Conservation (phyloP, 495 filamentous ascomycete species). For the Daldinia concentrica region DNA sequence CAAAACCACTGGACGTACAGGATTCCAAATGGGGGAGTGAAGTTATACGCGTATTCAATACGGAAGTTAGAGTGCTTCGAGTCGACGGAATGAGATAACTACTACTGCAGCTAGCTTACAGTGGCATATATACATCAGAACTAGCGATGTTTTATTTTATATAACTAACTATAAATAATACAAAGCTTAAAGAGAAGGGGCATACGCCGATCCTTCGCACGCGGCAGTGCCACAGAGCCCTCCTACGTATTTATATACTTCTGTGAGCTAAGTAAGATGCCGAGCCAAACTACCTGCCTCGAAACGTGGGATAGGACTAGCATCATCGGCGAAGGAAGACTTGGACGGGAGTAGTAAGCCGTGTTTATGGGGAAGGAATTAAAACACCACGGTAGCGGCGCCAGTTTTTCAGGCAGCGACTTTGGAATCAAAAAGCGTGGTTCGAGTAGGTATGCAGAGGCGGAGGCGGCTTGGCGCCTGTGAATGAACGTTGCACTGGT, state of each 20-base stretch:
- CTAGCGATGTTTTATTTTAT: not conserved
- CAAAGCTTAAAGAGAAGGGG: not conserved
- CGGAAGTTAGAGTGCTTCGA: not conserved
- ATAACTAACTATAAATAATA: not conserved
- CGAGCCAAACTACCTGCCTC: not conserved
- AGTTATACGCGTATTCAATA: not conserved
- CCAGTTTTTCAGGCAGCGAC: not conserved
- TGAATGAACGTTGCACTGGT: not conserved
- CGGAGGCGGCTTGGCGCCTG: not conserved
- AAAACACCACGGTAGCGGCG: not conserved
- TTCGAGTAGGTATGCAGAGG: not conserved
- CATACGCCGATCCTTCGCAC: not conserved
- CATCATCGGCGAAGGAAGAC: too few relatives aligned
- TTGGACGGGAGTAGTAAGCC: not conserved
- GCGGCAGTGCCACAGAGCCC: not conserved
- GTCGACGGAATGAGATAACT: not conserved
- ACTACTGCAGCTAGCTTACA: not conserved
- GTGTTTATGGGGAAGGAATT: too few relatives aligned
- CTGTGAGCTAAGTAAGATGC: too few relatives aligned
- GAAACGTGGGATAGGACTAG: not conserved
- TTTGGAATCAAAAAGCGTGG: not conserved
- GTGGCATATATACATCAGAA: not conserved
- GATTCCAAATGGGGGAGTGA: not conserved
- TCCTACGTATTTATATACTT: too few relatives aligned
- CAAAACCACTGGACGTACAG: not conserved